Evolutionary conservation across 2,329 filamentous ascomycete genomes (phyloP), one percentile per base, ranked within the genome.

Genomic region (Clarireedia paspali): DNA sequence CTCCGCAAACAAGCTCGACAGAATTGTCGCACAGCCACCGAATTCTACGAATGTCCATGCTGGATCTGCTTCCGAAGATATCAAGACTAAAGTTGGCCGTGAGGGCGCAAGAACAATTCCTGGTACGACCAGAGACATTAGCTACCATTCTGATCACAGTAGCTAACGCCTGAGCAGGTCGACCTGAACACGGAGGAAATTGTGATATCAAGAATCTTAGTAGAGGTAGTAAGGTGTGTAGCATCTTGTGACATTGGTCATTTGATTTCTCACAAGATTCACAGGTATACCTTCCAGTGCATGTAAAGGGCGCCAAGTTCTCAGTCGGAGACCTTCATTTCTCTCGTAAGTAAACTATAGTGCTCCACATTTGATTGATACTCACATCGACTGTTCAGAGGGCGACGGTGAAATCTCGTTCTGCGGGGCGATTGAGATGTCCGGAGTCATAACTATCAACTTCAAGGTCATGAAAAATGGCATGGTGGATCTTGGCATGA

Each of bases 401-500:
- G 91, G 91, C 7, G 91, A 96, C 67, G 91, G 91, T 6, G 91
- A 96, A 69, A 95, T 96, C 58, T 89, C 84, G 2, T 96, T 91
- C 68, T 91, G 87, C 61, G 87, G 87, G 20, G 91, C 91, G 5
- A 96, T 96, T 65, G 91, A 96, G 71, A 96, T 96, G 88, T 89
- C 91, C 0, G 91, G 91, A 4, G 76, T 89, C 45, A 95, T 96
- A 64, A 96, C 91, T 2, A 81, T 96, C 71, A 95, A 94, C 66
- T 91, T 95, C 75, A 84, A 82, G 50, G 87, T 96, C 15, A 84
- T 96, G 76, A 95, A 94, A 70, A 79, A 83, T 61, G 91, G 91
- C 20, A 79, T 95, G 67, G 77, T 77, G 46, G 80, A 89, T 36
- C 73, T 95, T 52, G 85, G 79, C 0, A 84, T 95, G 73, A 91